Evolutionary conservation across 306 rosid species (phyloP), one percentile per base, ranked within the genome.

Genomic region (Quercus bicolor): DNA sequence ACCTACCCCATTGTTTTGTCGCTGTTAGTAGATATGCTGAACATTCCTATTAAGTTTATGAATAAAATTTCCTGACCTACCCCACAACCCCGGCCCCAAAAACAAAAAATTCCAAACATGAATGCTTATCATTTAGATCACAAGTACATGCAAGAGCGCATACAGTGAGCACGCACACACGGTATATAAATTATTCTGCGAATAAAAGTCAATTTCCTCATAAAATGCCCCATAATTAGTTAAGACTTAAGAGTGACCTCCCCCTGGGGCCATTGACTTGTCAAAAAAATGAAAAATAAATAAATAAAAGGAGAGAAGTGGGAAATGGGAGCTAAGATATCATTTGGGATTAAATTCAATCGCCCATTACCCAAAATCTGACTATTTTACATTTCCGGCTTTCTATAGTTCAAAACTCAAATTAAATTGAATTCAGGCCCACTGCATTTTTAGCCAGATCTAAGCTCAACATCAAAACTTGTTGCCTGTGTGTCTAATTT

Each of bases 301-400:
- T 0, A 29, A 15, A 0, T 13, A 2, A 5, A 0, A 2, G 4
- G 15, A 33, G 51, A 33, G 24, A 18, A 8, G 24, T 34, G 48
- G 51, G 48, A 16, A 66, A 4, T 7, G 51, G 48, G 29, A 66
- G 40, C 57, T 52, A 51, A 70, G 53, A 74, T 78, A 48, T 68
- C 24, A 20, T 31, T 72, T 11, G 68, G 65, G 18, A 73, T 21
- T 45, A 79, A 56, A 81, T 64, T 75, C 82, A 75, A 70, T 34
- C 1, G 62, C 77, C 77, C 29, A 74, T 69, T 77, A 77, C 78
- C 82, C 86, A 78, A 31, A 31, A 71, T 78, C 66, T 43, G 40
- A 70, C 82, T 82, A 80, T 69, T 76, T 75, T 87, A 86, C 86
- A 83, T 72, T 76, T 75, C 83, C 68, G 80, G 77, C 56, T 34